Percentiles rank a stretch among this genome's conserved stretches.
Conservation (phyloP, 2,329 filamentous ascomycete genomes). For the Hypoxylon rubiginosum region DNA sequence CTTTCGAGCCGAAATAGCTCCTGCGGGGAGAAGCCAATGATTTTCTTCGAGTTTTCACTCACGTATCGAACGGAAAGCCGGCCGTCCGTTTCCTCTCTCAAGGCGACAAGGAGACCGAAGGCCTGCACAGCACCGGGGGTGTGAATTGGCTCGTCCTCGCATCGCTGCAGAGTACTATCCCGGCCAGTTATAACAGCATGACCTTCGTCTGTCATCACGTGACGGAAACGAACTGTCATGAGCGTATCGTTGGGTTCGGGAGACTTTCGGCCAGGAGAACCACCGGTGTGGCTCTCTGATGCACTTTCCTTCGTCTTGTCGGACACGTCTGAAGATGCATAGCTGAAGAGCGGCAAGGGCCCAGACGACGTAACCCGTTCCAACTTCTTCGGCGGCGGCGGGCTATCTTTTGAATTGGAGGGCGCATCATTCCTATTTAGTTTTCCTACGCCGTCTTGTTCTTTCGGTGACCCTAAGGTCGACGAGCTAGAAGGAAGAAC, state of each 20-base stretch:
- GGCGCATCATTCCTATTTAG: slow-evolving; percentile 34
- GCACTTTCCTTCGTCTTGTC: slow-evolving; percentile 38
- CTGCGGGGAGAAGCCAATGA: slow-evolving; percentile 82
- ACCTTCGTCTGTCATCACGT: slow-evolving; percentile 80
- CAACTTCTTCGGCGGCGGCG: slow-evolving; percentile 23
- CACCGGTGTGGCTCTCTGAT: slow-evolving; percentile 19
- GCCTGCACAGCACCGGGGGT: slow-evolving; percentile 85
- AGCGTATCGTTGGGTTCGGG: slow-evolving; percentile 58
- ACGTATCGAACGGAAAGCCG: slow-evolving; percentile 78
- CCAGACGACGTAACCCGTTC: slow-evolving; percentile 22
- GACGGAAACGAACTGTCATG: slow-evolving; percentile 81
- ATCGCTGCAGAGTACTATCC: slow-evolving; percentile 79
- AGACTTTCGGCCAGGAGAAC: slow-evolving; percentile 28
- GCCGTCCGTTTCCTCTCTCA: slow-evolving; percentile 78
- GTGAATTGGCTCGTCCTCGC: slow-evolving; percentile 93
- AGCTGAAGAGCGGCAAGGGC: slow-evolving; percentile 43
- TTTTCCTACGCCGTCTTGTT: slow-evolving; percentile 18
- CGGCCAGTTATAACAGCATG: slow-evolving; percentile 87
- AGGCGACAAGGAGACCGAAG: slow-evolving; percentile 81
- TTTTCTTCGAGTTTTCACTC: slow-evolving; percentile 82
- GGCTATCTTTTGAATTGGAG: slow-evolving; percentile 33
- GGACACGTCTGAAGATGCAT: slow-evolving; percentile 47
- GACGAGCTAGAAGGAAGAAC: slow-evolving; percentile 25
- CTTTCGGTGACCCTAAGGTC: slow-evolving; percentile 31
- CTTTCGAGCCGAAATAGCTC: slow-evolving; percentile 80